phyloP scores from a whole-genome alignment of 371 early-diverging fungal genomes.

The Antonospora locustae region DNA sequence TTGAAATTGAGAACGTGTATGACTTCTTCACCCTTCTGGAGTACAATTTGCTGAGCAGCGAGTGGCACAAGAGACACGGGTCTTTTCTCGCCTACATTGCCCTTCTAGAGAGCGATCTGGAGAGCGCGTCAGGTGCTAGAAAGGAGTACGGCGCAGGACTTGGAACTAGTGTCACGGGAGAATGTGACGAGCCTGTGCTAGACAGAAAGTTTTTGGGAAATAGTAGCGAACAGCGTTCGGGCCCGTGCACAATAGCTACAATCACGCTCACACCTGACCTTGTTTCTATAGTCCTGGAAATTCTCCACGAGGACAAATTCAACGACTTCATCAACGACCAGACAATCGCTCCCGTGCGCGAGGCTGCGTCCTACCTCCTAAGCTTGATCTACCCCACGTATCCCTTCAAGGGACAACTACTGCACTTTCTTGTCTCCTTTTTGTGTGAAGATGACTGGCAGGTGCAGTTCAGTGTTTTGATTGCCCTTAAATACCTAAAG shows the following conservation, averaged over 20 bases:
- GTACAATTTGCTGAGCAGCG: slow-evolving; percentile 31
- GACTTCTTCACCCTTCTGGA: slow-evolving; percentile 40
- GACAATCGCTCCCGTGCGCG: slow-evolving; percentile 51
- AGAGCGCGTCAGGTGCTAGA: slow-evolving; percentile 4
- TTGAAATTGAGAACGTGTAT: slow-evolving; percentile 30
- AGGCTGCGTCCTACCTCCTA: slow-evolving; percentile 44
- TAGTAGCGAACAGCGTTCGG: not conserved
- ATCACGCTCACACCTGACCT: slow-evolving; percentile 5
- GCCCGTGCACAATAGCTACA: not conserved
- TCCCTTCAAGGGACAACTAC: slow-evolving; percentile 19
- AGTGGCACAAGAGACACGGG: slow-evolving; percentile 52
- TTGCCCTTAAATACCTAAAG: slow-evolving; percentile 34
- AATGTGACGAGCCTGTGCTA: not conserved
- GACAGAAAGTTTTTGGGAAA: not conserved
- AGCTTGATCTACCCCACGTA: slow-evolving; percentile 27
- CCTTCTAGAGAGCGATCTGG: slow-evolving; percentile 19
- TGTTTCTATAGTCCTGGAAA: slow-evolving; percentile 40
- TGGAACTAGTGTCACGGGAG: not conserved
- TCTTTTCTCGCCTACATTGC: slow-evolving; percentile 37
- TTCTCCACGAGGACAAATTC: slow-evolving; percentile 52
- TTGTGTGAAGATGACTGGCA: slow-evolving; percentile 51
- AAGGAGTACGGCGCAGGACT: not conserved
- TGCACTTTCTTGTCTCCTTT: slow-evolving; percentile 24
- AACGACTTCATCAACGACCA: slow-evolving; percentile 51
- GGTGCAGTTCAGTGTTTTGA: slow-evolving; percentile 47